Base-by-base conservation (phyloP, 768 basidiomycete genomes). In the Coprinopsis marcescibilis region DNA sequence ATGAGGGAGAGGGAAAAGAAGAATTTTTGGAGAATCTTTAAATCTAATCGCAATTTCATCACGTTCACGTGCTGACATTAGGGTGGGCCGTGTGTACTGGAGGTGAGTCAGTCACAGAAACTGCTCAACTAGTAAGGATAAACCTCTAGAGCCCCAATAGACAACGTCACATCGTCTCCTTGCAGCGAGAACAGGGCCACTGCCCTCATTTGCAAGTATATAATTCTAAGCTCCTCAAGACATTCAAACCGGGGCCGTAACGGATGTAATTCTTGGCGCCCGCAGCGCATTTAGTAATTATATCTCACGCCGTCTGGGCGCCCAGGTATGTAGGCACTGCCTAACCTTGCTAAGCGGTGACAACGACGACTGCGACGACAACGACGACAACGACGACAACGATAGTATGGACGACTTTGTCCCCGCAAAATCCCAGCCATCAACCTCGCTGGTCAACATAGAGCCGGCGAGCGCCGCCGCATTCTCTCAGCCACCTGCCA, bases 341-440 rank as follows among this genome's bases (percentile, higher is more conserved):
- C 34, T 27, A 27, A 19, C 38, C 29, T 37, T 38, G 21, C 41
- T 39, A 39, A 43, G 48, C 48, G 40, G 49, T 39, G 43, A 43
- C 37, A 25, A 23, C 4, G 20, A 25, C 27, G 20, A 38, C 27
- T 29, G 13, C 25, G 15, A 25, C 43, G 14, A 17, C 33, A 29
- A n/a, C 27, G 4, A 39, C 29, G 30, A 32, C 43, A 45, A 32
- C 49, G 36, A 53, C 39, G n/a, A 37, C 30, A 29, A 23, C 34
- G 49, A 49, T 29, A n/a, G n/a, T n/a, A 72, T 71, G 70, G 69
- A 70, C 54, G 70, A 71, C 55, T 58, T 75, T 32, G 64, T 76
- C 39, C 68, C 60, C 59, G 58, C 68, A 37, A 79, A 79, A 58
- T 68, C 75, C 46, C 72, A 72, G 45, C 76, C 72, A 3, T 73